Evolutionary conservation across 345 rosid genomes (phyloP), one percentile per base, ranked within the genome.

Genomic region (Excoecaria cochinchinensis): DNA sequence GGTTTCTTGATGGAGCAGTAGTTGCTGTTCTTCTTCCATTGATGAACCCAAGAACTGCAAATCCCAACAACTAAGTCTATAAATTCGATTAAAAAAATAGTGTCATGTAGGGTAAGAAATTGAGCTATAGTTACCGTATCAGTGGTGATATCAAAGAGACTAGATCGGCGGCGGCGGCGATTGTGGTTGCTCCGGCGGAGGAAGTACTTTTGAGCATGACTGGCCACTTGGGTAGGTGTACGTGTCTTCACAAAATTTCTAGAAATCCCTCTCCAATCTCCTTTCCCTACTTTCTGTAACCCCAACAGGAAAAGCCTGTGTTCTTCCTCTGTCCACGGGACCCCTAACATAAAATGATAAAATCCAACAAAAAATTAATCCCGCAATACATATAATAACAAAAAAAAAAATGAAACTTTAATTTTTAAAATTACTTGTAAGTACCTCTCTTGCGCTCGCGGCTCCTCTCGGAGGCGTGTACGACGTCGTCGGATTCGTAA

Each of bases 281-380:
- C 96, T 84, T 91, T 89, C 4, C 96, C 96, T 0, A 91, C 92
- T 74, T 82, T 88, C 82, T 89, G 88, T 50, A 91, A 69, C 50
- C 96, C 96, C 21, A 88, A 61, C 77, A 91, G 71, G 72, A 91
- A 91, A 31, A 88, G 65, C 65, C 84, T 85, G 74, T 91, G 96
- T 51, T 91, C 96, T 14, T 91, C 96, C 78, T 91, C 93, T 53
- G 93, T 88, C 96, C 96, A 91, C 19, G 97, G 93, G 71, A 89
- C 90, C 38, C 97, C 97, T 91, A 60, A 67, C 6, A 48, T 4
- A 73, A 6, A n/a, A 15, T 11, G 2, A 48, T 46, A 19, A 66
- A 24, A 56, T 1, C 31, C 31, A 8, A 8, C 19, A 17, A 70
- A 17, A 17, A 13, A 55, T 52, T 46, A 38, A 74, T 67, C 39